phyloP scores from a whole-genome alignment of 768 basidiomycete genomes.

The Pholiota molesta region DNA sequence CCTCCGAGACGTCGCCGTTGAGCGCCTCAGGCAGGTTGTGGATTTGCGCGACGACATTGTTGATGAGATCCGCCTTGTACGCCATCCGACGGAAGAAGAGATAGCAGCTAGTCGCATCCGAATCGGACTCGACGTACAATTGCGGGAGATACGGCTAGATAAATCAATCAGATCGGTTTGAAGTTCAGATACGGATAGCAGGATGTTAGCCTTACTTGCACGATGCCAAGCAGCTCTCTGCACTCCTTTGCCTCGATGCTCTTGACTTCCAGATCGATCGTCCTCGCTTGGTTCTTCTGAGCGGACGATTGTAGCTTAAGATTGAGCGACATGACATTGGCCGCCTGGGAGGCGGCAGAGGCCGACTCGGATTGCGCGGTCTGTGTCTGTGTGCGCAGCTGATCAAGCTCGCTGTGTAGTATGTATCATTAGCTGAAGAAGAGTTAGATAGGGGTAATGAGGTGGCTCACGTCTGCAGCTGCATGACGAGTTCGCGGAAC shows the following conservation, averaged over 20 bases:
- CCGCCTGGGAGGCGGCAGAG: constrained; percentile 83
- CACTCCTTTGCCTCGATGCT: constrained; percentile 85
- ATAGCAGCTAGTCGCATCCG: constrained; percentile 86
- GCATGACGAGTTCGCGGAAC: constrained; percentile 90
- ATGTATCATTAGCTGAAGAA: background rate
- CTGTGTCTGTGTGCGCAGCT: constrained; percentile 81
- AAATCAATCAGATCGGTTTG: background rate
- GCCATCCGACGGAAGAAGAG: constrained; percentile 92
- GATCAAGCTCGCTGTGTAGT: constrained; percentile 77
- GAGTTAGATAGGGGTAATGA: background rate
- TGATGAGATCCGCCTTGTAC: constrained; percentile 86
- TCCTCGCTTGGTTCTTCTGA: constrained; percentile 86
- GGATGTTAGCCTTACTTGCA: constrained; percentile 58
- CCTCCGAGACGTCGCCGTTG: constrained; percentile 79
- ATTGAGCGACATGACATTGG: constrained; percentile 93
- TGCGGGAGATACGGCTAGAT: constrained; percentile 87
- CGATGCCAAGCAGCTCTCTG: constrained; percentile 76
- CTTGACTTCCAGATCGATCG: constrained; percentile 87
- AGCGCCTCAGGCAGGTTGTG: constrained; percentile 87
- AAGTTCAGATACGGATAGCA: constrained; percentile 1
- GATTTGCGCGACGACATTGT: constrained; percentile 76
- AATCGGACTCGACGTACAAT: constrained; percentile 87
- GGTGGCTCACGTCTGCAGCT: constrained; percentile 71
- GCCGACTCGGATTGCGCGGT: constrained; percentile 84
- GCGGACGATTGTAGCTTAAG: constrained; percentile 92